Evolutionary conservation across 1,284 basidiomycete genomes (phyloP), one percentile per base, ranked within the genome.

Genomic region (Microbotryum intermedium): DNA sequence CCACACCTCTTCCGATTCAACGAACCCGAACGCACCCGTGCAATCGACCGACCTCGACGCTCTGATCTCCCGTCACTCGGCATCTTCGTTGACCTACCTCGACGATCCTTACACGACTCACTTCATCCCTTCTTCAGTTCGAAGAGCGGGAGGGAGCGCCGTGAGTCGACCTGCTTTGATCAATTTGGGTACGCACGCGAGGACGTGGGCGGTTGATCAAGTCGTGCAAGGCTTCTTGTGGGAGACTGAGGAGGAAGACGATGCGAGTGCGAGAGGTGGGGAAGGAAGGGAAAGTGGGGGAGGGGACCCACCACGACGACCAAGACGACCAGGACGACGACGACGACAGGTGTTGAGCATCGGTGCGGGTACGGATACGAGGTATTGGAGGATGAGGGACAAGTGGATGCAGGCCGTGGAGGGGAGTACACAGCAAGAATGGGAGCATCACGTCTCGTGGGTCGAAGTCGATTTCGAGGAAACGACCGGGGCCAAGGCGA

Each of bases 141-240:
- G 73, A 82, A 81, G 44, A 4, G 34, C 34, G 11, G 47, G 34
- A 16, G 13, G 13, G 11, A 39, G 34, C 6, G 34, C 18, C 21
- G 55, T 59, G 16, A 50, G 64, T 16, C 56, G 66, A 30, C 66
- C 73, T 53, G 93, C 93, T 0, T 76, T 97, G 67, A 97, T 98
- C 79, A 97, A 97, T 73, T 81, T 97, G 50, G 94, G 94, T 9
- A 98, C 94, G 1, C 89, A 87, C 68, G 83, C 95, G 58, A 82
- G 95, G 56, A 86, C 88, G 0, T 79, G 81, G 51, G 85, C 83
- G 2, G 83, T 97, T 50, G 95, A 98, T 72, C 74, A 76, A 50
- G 81, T 97, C 7, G 84, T 95, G 0, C 77, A 85, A 23, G 74
- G 79, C 49, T 97, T 91, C 81, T 69, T 95, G 20, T 67, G 13